Evolutionary conservation across 73 alveolate species (phyloP).

Genomic region (Paramecium tetraurelia): DNA sequence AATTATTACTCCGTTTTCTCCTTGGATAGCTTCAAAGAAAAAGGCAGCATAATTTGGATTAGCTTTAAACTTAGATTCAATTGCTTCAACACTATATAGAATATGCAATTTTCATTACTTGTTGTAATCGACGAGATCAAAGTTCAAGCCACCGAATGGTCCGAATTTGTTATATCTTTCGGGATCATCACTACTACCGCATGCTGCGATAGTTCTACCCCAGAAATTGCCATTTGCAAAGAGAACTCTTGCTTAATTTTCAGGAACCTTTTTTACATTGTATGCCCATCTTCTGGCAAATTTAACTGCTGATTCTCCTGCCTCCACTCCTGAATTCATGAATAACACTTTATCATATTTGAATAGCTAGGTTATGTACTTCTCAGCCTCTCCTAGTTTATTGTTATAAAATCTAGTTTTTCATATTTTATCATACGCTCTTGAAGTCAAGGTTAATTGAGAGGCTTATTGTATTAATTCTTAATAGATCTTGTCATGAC

Average conservation of each 20-base stretch:
- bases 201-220: constrained; percentile 96
- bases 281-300: constrained; percentile 97
- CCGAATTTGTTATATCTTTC: constrained; percentile 84
- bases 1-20: constrained; percentile 95
- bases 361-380: constrained; percentile 75
- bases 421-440: constrained; percentile 72
- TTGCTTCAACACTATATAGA: constrained; percentile 65
- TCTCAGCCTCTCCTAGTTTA: constrained; percentile 74
- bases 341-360: constrained; percentile 88
- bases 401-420: constrained; percentile 72
- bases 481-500: constrained; percentile 89
- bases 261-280: constrained; percentile 83
- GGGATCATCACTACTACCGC: constrained; percentile 88
- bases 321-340: constrained; percentile 95
- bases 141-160: constrained; percentile 91
- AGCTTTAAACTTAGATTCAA: constrained; percentile 57
- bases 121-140: constrained; percentile 77
- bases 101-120: constrained; percentile 34
- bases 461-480: constrained; percentile 83
- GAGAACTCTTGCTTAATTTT: constrained; percentile 75
- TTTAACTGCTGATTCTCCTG: constrained; percentile 94
- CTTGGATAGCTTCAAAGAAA: constrained; percentile 93
- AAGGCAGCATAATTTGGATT: constrained; percentile 76
- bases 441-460: constrained; percentile 74
- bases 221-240: constrained; percentile 86